phyloP scores from a whole-genome alignment of 768 basidiomycete species.

The Cystobasidium tubakii region DNA sequence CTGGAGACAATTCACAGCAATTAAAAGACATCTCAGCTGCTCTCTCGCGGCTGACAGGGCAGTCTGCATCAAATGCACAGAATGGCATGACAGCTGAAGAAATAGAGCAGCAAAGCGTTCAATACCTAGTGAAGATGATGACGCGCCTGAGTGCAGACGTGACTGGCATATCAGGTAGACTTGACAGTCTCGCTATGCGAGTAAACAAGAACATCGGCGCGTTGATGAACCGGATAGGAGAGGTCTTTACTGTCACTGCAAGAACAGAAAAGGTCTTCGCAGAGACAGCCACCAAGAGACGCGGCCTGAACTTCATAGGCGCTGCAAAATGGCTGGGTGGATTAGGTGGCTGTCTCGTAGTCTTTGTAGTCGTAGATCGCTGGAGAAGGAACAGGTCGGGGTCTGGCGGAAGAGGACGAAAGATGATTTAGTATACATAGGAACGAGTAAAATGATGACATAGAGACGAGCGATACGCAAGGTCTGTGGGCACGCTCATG shows the following conservation, averaged over 20 bases:
- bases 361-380: not conserved
- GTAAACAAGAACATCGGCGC: slow-evolving; percentile 14
- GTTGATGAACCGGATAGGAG: slow-evolving; percentile 15
- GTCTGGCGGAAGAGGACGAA: slow-evolving; percentile 36
- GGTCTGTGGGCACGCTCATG: too few relatives aligned
- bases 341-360: not conserved
- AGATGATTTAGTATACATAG: slow-evolving; percentile 35
- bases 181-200: slow-evolving; percentile 21
- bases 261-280: not conserved
- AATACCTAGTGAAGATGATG: slow-evolving; percentile 11
- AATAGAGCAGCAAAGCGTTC: slow-evolving; percentile 24
- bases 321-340: slow-evolving; percentile 15
- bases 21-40: slow-evolving; percentile 1
- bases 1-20: not conserved
- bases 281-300: not conserved
- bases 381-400: slow-evolving; percentile 29
- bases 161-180: not conserved
- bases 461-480: too few relatives aligned
- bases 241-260: slow-evolving; percentile 28
- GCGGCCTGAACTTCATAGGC: slow-evolving; percentile 8
- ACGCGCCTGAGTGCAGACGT: slow-evolving; percentile 14
- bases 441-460: not conserved
- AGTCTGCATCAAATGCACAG: not conserved
- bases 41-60: slow-evolving; percentile 3
- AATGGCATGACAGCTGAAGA: slow-evolving; percentile 7